Evolutionary conservation across 768 basidiomycete species (phyloP).

Genomic region (Rossbeevera mucosa): DNA sequence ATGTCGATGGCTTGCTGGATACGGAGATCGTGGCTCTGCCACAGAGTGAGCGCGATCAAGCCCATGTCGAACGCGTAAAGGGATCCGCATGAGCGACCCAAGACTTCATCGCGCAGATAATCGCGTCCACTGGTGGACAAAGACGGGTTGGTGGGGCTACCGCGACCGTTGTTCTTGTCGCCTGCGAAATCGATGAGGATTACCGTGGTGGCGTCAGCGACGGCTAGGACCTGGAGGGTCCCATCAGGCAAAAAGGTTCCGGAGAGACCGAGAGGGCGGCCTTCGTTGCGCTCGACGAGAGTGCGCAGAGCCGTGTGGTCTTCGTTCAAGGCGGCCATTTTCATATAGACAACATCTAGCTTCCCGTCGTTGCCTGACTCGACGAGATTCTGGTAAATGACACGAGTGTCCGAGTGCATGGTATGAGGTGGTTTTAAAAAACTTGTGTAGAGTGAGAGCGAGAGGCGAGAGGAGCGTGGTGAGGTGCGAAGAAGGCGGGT

Average conservation of each 20-base stretch:
- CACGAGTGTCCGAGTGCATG: conserved; percentile 13
- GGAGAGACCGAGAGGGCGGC: conserved; percentile 30
- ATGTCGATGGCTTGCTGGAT: conserved; percentile 32
- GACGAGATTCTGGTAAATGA: conserved; percentile 27
- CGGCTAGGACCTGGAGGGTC: conserved; percentile 22
- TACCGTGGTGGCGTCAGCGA: conserved; percentile 26
- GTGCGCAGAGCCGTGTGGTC: conserved; percentile 19
- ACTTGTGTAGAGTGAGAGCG: not conserved
- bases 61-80: conserved; percentile 31
- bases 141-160: conserved; percentile 17
- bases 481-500: conserved; percentile 1
- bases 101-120: conserved; percentile 28
- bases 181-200: conserved; percentile 25
- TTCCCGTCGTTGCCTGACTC: conserved; percentile 22
- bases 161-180: conserved; percentile 34
- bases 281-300: conserved; percentile 30
- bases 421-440: not conserved
- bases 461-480: conserved; percentile 1
- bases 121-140: conserved; percentile 17
- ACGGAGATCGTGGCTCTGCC: conserved; percentile 30
- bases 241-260: conserved; percentile 20
- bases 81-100: conserved; percentile 25
- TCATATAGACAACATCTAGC: conserved; percentile 12
- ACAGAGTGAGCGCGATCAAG: conserved; percentile 27
- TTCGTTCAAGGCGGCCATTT: conserved; percentile 21